Conservation (phyloP, 2,329 filamentous ascomycete genomes). For the Aquanectria penicillioides region DNA sequence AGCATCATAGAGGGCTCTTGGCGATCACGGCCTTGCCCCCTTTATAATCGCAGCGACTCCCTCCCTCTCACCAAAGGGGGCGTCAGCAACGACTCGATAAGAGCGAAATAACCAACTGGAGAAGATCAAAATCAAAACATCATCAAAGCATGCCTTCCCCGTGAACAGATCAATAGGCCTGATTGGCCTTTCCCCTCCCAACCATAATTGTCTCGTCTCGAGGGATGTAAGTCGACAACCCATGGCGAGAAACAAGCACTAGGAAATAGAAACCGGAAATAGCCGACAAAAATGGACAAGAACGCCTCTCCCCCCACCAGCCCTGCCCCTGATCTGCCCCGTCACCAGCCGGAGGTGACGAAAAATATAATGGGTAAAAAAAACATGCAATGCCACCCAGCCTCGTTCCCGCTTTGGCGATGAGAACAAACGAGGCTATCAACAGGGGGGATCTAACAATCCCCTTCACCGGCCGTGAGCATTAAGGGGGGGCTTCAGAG, state of each 20-base stretch:
- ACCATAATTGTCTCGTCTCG: conserved; percentile 9
- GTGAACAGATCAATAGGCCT: conserved; percentile 15
- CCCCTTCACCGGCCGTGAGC: conserved; percentile 3
- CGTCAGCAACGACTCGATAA: background rate
- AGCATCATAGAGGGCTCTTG: conserved; percentile 10
- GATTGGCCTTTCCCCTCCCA: background rate
- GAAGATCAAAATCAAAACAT: conserved; percentile 17
- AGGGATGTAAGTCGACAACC: background rate
- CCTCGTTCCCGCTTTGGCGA: background rate
- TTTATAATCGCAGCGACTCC: conserved; percentile 3
- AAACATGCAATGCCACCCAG: conserved; percentile 15
- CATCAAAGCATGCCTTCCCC: conserved; percentile 14
- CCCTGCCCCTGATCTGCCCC: conserved; percentile 1
- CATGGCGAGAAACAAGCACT: background rate
- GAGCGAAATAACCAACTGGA: background rate
- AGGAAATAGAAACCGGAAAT: conserved; percentile 12
- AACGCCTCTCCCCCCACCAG: conserved; percentile 25
- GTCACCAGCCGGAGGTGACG: conserved; percentile 4
- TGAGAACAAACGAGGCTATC: conserved; percentile 10
- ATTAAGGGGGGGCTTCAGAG: background rate
- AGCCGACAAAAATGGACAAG: conserved; percentile 9
- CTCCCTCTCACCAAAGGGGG: background rate
- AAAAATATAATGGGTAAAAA: conserved; percentile 13
- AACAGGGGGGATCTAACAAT: conserved; percentile 15
- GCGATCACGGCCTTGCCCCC: background rate